Conservation (phyloP, 2,329 filamentous ascomycete genomes). For the Clonostachys solani region DNA sequence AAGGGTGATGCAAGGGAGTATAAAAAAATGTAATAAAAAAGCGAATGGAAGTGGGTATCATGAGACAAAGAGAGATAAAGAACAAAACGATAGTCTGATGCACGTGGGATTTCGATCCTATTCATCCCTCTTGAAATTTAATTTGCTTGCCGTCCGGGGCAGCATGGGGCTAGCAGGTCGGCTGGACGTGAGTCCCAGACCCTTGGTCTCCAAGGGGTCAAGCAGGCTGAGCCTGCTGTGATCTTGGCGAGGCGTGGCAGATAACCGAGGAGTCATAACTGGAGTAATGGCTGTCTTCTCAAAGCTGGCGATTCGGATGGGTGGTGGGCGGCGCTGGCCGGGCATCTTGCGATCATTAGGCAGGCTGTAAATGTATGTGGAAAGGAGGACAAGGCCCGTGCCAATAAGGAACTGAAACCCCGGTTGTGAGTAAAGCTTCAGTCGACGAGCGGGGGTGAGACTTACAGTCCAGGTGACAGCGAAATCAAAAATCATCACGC, state of each 20-base stretch:
- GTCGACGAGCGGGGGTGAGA: conserved; percentile 7
- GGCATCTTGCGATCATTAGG: conserved; percentile 52
- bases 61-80: background rate
- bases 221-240: conserved; percentile 18
- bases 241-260: background rate
- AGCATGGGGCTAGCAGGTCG: conserved; percentile 42
- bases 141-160: conserved; percentile 28
- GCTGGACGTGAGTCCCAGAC: conserved; percentile 36
- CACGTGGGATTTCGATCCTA: background rate
- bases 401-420: conserved; percentile 70
- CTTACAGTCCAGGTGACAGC: conserved; percentile 68
- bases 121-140: conserved; percentile 16
- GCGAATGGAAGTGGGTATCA: background rate
- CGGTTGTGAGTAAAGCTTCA: background rate
- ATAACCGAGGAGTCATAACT: conserved; percentile 24
- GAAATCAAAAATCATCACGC: conserved; percentile 82
- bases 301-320: conserved; percentile 67
- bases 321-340: conserved; percentile 49
- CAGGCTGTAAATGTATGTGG: conserved; percentile 81
- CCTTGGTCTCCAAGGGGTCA: conserved; percentile 29
- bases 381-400: conserved; percentile 70
- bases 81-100: too few relatives aligned
- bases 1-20: too few relatives aligned
- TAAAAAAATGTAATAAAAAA: conserved; percentile 1
- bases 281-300: conserved; percentile 68